Base-by-base conservation (phyloP, 768 basidiomycete species). In the Amanita exitialis region DNA sequence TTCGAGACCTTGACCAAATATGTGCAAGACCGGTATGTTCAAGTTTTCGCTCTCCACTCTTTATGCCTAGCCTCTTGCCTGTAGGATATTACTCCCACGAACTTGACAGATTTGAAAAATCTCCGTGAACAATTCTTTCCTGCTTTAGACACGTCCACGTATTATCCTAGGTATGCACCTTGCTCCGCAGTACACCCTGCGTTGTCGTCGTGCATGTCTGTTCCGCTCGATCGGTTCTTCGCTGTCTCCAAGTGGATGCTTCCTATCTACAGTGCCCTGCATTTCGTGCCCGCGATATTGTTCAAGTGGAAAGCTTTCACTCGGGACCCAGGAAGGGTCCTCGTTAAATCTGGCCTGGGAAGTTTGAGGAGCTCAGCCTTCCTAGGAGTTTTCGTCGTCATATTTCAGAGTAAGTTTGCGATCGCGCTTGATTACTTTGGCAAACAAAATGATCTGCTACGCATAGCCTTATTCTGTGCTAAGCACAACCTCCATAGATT, bases 291-390 rank as follows among this genome's bases (percentile, higher is more conserved):
- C 1, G 75, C 84, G 43, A 68, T 97, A 9, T 69, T 96, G 4
- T 90, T 98, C 66, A 88, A 90, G 58, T 72, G 85, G 35, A 72
- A 75, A 21, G 66, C 70, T 0, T 87, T 95, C 62, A 59, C 75
- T 44, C 70, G 76, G 38, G 78, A 83, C 57, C 93, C 93, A 0
- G 63, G 73, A 18, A 70, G 68, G 37, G 82, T 93, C 68, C 65
- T 92, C 1, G 61, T 80, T 7, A 78, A 73, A 52, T 81, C 87
- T 0, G 69, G 75, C 0, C 64, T 78, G 61, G 92, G 91, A 6
- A 91, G 90, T 20, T 64, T 80, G 55, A 73, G 93, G 37, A 93
- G 90, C 60, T 89, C 86, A 1, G 81, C 90, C 0, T 98, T 98
- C 69, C 66, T 98, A 20, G 89, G 87, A 2, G 70, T 78, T 13